Evolutionary conservation across 1,284 basidiomycete species (phyloP).

Genomic region (Phenoliferia sp.): DNA sequence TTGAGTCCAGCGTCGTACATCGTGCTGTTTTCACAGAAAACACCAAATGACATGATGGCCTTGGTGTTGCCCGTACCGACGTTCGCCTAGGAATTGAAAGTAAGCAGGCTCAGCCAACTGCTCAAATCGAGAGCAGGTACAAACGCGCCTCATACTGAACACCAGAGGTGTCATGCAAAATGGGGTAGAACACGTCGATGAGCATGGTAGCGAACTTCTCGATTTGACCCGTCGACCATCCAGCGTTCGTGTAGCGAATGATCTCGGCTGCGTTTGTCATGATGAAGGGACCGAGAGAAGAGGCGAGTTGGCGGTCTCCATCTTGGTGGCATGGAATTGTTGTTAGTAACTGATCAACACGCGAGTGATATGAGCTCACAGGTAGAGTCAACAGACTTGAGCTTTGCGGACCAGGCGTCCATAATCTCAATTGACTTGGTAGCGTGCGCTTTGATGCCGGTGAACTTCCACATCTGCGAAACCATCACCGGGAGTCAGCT

Average conservation of each 20-base stretch:
- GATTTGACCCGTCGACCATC: neutral
- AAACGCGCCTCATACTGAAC: neutral
- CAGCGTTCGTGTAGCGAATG: neutral
- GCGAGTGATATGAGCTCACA: neutral
- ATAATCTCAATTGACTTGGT: neutral
- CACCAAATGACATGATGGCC: neutral
- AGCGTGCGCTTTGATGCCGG: neutral
- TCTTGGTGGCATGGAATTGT: neutral
- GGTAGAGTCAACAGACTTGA: neutral
- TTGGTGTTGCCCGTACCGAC: neutral
- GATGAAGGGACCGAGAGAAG: neutral
- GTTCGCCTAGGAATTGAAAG: neutral
- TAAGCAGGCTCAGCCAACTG: neutral
- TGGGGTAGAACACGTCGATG: neutral
- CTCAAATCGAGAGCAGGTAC: too few relatives aligned
- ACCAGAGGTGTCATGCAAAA: neutral
- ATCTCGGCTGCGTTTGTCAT: neutral
- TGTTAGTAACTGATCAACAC: neutral
- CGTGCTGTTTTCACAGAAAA: neutral
- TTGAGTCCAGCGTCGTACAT: neutral
- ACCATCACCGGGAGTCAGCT: neutral
- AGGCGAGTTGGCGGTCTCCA: neutral
- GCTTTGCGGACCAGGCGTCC: neutral
- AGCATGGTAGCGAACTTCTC: neutral
- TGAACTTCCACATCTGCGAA: neutral